Conservation (phyloP, 2,329 filamentous ascomycete genomes). For the Aspergillus felis region DNA sequence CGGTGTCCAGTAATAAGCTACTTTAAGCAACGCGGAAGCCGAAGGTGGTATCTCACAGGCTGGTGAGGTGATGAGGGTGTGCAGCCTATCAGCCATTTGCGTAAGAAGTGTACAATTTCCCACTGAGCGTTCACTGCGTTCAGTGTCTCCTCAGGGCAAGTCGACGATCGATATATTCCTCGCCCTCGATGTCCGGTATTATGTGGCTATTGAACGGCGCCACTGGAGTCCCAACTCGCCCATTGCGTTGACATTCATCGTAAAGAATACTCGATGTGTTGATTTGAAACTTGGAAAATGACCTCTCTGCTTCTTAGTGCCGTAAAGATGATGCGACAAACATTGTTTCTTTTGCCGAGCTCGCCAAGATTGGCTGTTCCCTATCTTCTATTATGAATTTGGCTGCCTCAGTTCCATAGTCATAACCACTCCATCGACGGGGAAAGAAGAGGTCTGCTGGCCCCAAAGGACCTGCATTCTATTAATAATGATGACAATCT, state of each 20-base stretch:
- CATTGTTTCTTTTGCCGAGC: not conserved
- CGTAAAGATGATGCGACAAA: not conserved
- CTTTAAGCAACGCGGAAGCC: not conserved
- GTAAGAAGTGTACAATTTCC: not conserved
- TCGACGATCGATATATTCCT: not conserved
- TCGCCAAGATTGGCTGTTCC: too few relatives aligned
- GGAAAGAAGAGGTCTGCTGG: not conserved
- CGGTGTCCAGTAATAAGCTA: constrained; percentile 1
- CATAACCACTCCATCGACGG: not conserved
- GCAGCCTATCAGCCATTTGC: not conserved
- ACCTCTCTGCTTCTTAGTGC: not conserved
- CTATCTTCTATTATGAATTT: not conserved
- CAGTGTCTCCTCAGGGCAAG: not conserved
- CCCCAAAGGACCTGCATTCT: not conserved
- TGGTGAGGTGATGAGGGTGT: constrained; percentile 1
- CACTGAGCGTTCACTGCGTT: not conserved
- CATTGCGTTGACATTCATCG: not conserved
- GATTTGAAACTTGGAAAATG: not conserved
- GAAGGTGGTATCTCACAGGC: not conserved
- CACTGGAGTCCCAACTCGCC: not conserved
- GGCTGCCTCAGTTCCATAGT: not conserved
- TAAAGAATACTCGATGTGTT: not conserved
- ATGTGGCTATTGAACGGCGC: not conserved
- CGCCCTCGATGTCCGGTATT: not conserved
- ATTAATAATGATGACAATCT: not conserved